These are phyloP conservation scores for Triangularia setosa DNA, from an alignment of 2,329 filamentous ascomycete species.

Conservation along the genomic window DNA sequence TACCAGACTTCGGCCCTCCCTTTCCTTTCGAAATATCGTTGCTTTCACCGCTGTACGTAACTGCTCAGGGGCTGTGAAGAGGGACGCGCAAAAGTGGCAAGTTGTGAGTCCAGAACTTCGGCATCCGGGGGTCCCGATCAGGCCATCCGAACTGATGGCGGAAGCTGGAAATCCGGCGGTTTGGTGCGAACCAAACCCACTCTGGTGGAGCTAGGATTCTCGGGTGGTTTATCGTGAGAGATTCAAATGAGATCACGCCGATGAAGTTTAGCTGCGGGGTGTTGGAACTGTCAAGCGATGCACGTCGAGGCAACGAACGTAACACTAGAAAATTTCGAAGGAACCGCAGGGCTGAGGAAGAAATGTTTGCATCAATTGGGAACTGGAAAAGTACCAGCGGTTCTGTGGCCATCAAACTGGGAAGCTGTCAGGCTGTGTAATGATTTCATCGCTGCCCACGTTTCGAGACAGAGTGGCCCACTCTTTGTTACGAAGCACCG, in stretches of 20 bases:
- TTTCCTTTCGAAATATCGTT: not conserved
- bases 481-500: not conserved
- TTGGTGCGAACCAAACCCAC: not conserved
- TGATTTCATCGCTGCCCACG: conserved; percentile 21
- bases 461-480: not conserved
- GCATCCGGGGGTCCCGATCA: conserved; percentile 18
- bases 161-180: conserved; percentile 20
- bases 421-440: conserved; percentile 11
- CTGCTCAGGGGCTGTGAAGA: not conserved
- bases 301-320: not conserved
- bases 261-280: not conserved
- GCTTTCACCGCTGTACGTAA: conserved; percentile 1
- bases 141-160: conserved; percentile 23
- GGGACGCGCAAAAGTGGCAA: conserved; percentile 26
- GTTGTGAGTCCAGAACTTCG: conserved; percentile 14
- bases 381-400: not conserved
- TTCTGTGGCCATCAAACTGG: not conserved
- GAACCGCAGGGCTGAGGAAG: not conserved
- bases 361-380: not conserved
- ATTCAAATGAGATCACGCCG: conserved; percentile 18
- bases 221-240: conserved; percentile 21
- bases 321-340: not conserved
- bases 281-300: not conserved
- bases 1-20: not conserved
- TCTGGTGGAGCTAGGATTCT: not conserved